Conservation (phyloP, 2,329 filamentous ascomycete species). For the Sporothrix phasma region DNA sequence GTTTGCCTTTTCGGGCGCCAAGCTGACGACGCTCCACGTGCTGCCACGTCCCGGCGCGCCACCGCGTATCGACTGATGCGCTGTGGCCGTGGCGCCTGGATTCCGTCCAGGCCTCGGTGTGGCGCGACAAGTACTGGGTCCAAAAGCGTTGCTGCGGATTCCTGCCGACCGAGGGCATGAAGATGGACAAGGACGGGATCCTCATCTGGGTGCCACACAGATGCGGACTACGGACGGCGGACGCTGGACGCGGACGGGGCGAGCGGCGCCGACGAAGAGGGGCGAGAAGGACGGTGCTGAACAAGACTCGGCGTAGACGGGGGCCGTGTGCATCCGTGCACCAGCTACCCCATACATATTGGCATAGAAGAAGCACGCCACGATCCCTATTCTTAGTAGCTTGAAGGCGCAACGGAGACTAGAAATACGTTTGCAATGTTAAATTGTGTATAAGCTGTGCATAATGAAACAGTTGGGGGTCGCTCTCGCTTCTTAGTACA, state of each 20-base stretch:
- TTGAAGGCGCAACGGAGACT: too few relatives aligned
- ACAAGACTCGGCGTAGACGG: not conserved
- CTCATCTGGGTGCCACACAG: conserved; percentile 51
- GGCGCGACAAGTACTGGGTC: conserved; percentile 82
- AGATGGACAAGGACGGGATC: conserved; percentile 59
- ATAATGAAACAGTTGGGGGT: not conserved
- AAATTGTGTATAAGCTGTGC: not conserved
- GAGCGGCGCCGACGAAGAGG: too few relatives aligned
- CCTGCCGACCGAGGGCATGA: conserved; percentile 64
- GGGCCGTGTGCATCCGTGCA: not conserved
- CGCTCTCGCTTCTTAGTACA: not conserved
- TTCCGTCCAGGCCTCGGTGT: conserved; percentile 65
- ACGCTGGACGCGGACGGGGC: not conserved
- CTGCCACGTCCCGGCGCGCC: conserved; percentile 64
- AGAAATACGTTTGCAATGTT: too few relatives aligned
- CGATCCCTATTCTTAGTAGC: too few relatives aligned
- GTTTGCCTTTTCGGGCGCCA: conserved; percentile 87
- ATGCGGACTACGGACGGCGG: conserved; percentile 19
- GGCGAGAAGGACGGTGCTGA: not conserved
- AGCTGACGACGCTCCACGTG: conserved; percentile 68
- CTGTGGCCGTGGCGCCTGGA: conserved; percentile 55
- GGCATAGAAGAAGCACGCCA: not conserved
- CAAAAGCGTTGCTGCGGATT: conserved; percentile 83
- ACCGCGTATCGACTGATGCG: conserved; percentile 64
- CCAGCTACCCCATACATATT: not conserved